Conservation (phyloP, 371 early-diverging fungal species). For the Chytridiales sp. region DNA sequence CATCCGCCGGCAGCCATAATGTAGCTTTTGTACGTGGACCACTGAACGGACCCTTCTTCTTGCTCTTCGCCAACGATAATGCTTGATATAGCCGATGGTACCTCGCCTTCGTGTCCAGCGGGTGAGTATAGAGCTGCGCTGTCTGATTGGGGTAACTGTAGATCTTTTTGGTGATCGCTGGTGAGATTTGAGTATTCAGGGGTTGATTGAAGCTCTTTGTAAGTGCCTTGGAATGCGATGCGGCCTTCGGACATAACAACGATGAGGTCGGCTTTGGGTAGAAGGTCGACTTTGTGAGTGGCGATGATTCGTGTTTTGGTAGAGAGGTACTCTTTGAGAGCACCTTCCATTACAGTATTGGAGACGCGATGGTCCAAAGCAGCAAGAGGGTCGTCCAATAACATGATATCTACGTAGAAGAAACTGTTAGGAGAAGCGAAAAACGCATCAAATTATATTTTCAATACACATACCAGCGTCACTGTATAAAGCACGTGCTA, state of each 20-base stretch:
- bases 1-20: conserved; percentile 40
- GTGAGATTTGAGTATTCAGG: not conserved
- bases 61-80: conserved; percentile 62
- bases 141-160: not conserved
- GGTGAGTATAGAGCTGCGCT: not conserved
- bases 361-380: not conserved
- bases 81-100: not conserved
- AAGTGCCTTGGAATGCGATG: conserved; percentile 16
- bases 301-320: conserved; percentile 19
- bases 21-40: conserved; percentile 68
- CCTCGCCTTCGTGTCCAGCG: not conserved
- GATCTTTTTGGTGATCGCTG: not conserved
- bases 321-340: conserved; percentile 13
- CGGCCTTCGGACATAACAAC: conserved; percentile 17
- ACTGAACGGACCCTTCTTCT: conserved; percentile 67
- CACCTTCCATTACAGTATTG: conserved; percentile 23
- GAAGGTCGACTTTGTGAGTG: conserved; percentile 17
- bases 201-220: conserved; percentile 4
- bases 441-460: no score
- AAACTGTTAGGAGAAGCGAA: no score
- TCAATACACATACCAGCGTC: no score
- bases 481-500: no score
- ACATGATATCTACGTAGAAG: conserved; percentile 3
- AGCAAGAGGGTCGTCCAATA: conserved; percentile 7
- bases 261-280: conserved; percentile 20